A percentile compares a stretch with the other conserved stretches of the same genome.
phyloP scores from a whole-genome alignment of 345 rosid species.

The thale cress (Arabidopsis thaliana) region DNA sequence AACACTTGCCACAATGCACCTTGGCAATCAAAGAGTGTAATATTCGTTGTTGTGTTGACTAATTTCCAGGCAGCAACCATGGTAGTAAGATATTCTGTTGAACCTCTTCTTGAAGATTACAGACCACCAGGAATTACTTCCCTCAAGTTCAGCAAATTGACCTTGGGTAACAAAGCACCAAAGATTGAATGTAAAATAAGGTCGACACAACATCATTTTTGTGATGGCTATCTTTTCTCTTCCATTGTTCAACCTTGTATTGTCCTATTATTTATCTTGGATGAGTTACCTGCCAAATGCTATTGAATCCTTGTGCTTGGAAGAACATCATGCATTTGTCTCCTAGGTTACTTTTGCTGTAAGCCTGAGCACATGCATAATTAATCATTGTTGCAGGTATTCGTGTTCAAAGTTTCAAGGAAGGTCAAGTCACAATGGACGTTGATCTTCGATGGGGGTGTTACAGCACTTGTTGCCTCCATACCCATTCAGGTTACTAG shows the following conservation, averaged over 20 bases:
- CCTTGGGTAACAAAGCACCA: slow-evolving; percentile 94
- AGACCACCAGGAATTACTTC: slow-evolving; percentile 97
- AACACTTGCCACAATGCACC: slow-evolving; percentile 1
- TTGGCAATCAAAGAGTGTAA: slow-evolving; percentile 25
- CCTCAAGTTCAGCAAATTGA: slow-evolving; percentile 81
- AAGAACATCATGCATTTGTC: slow-evolving; percentile 9
- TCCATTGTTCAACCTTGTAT: slow-evolving; percentile 16
- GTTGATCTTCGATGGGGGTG: slow-evolving; percentile 98
- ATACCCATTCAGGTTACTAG: slow-evolving; percentile 93
- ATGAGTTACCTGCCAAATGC: slow-evolving; percentile 7
- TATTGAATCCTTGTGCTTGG: neutral
- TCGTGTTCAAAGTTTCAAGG: slow-evolving; percentile 95
- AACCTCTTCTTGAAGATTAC: slow-evolving; percentile 94
- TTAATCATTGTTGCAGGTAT: slow-evolving; percentile 67
- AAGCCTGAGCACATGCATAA: slow-evolving; percentile 20
- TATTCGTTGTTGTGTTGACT: slow-evolving; percentile 31
- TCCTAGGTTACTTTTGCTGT: neutral
- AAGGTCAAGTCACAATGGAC: slow-evolving; percentile 97
- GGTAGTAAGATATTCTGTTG: slow-evolving; percentile 94
- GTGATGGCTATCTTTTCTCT: slow-evolving; percentile 8
- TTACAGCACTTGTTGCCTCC: slow-evolving; percentile 94
- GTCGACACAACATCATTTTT: slow-evolving; percentile 14
- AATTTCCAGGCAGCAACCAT: slow-evolving; percentile 82
- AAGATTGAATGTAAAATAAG: slow-evolving; percentile 84
- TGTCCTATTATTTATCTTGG: slow-evolving; percentile 11